Base-by-base conservation (phyloP, 129 eudicot species). In the Scalesia atractyloides region DNA sequence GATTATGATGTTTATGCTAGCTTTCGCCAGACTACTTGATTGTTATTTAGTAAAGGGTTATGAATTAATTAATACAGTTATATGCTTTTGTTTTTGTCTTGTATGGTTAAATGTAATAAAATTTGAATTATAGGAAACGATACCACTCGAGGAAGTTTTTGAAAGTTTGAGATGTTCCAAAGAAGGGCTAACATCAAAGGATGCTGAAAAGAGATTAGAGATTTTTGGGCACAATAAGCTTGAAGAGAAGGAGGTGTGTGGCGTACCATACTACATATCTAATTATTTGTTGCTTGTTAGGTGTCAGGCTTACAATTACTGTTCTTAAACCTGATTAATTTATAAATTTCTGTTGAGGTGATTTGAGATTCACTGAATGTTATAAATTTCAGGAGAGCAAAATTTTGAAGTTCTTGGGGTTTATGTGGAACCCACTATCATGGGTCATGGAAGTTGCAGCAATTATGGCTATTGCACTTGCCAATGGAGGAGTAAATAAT, bases 371-470 rank as follows among this genome's bases (percentile, higher is more conserved):
- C 11, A 53, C 2, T 67, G 20, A 22, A 66, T 41, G 46, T 17
- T 47, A 15, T 48, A 11, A 11, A 24, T 62, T 67, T 79, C 89
- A 91, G 97, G 95, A 87, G 82, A 87, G 82, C 66, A 91, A 91
- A 75, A 44, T 85, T 73, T 74, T 85, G 76, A 91, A 87, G 84
- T 91, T 91, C 80, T 83, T 91, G 60, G 91, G 95, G 57, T 91
- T 91, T 74, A 87, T 87, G 95, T 88, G 95, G 95, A 91, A 91
- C 67, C 97, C 97, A 20, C 82, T 90, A 8, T 90, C 96, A 7
- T 90, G 96, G 96, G 96, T 90, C 76, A 90, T 90, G 96, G 96
- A 90, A 83, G 83, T 87, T 79, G 96, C 96, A 30, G 96, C 96
- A 11, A 79, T 90, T 39, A 90, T 90, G 97, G 91, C 97, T 64